A percentile compares a stretch with the other conserved stretches of the same genome.
Evolutionary conservation across 306 rosid species (phyloP).

Genomic region (Adenanthera pavonina): DNA sequence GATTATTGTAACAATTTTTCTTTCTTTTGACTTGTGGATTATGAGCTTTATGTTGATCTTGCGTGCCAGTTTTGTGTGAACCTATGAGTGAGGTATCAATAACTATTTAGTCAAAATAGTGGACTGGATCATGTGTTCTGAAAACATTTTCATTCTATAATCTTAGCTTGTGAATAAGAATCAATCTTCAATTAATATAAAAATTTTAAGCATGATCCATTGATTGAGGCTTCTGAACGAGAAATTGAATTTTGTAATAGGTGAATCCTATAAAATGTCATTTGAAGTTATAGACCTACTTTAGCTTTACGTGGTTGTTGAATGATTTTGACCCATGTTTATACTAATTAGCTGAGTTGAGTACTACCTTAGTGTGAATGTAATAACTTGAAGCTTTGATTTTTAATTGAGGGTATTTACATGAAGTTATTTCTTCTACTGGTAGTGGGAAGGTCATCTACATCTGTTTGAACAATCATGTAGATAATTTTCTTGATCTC

Average conservation of each 20-base stretch:
- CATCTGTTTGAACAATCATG: not conserved
- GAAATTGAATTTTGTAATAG: not conserved
- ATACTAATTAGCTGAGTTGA: not conserved
- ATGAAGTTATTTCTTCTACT: slow-evolving; percentile 13
- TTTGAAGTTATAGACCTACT: not conserved
- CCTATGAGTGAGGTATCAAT: not conserved
- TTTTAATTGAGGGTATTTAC: not conserved
- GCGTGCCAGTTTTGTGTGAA: not conserved
- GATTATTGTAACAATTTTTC: not conserved
- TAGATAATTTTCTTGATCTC: slow-evolving; percentile 25
- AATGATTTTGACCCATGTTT: slow-evolving; percentile 16
- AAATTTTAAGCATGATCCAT: not conserved
- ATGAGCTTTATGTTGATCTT: not conserved
- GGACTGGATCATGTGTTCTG: not conserved
- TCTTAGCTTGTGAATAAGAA: not conserved
- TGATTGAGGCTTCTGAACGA: not conserved
- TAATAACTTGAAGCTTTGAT: not conserved
- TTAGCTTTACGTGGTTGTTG: not conserved
- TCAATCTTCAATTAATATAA: not conserved
- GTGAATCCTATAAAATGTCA: not conserved
- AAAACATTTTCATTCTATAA: not conserved
- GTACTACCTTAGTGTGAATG: not conserved
- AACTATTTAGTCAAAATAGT: not conserved
- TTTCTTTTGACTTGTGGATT: too few species aligned
- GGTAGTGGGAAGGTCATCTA: not conserved